Evolutionary conservation across 495 filamentous ascomycete species (phyloP), one percentile per base, ranked within the genome.

Genomic region (Rhypophila decipiens): DNA sequence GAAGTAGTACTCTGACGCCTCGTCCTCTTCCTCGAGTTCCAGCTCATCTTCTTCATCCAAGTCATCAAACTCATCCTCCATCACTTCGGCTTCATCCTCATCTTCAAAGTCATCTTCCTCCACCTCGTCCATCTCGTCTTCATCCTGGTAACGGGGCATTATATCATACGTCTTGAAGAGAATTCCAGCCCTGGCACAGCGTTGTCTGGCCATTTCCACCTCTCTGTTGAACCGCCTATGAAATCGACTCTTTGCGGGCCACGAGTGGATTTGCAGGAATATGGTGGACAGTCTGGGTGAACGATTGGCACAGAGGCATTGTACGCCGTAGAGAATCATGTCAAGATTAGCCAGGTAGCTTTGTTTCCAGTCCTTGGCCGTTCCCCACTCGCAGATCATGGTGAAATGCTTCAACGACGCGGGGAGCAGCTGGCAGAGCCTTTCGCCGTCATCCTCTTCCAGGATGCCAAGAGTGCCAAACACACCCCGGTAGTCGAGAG

Each of bases 1-100:
- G 23, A 61, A 55, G 23, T 63, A 65, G 43, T 65, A 65, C 48
- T 63, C 63, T 17, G 60, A 61, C 1, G 63, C 63, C 46, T 65
- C 63, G 21, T 65, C 63, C 36, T 65, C 63, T 33, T 65, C 63
- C 27, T 65, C 63, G 7, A 64, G 51, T 41, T 65, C 62, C 3
- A 53, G 29, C 17, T 61, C 53, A 1, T 57, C 53, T 31, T 58
- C 54, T n/a, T 19, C 46, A 7, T 39, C 43, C 11, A 33, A 18
- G 4, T 41, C 57, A 3, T 44, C 45, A 4, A 17, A 35, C 20
- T 27, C 51, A 2, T 49, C 50, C 2, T 24, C 46, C n/a, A n/a
- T n/a, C 15, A 12, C 50, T 3, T 43, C 52, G 12, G 42, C 46
- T 2, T 15, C 55, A 2, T 42, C 57, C 18, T 55, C 52, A 17